Evolutionary conservation across 2,329 filamentous ascomycete species (phyloP).

Genomic region (Ophiostoma sp.): DNA sequence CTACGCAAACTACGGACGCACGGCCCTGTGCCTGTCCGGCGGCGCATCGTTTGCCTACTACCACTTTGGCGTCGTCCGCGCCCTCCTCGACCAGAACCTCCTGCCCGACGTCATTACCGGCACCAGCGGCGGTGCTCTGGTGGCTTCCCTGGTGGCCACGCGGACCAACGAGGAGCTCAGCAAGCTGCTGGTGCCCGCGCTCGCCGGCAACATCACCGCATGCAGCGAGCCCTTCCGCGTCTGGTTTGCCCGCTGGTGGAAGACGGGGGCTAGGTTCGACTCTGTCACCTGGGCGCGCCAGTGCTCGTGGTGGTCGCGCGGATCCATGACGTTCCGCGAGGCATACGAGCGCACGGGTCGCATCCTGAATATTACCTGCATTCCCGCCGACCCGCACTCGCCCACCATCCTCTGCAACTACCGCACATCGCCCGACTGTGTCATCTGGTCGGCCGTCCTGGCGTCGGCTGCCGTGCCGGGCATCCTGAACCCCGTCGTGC

Average conservation of each 20-base stretch:
- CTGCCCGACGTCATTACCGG: conserved; percentile 93
- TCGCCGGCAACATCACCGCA: conserved; percentile 79
- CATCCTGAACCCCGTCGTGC: conserved; percentile 88
- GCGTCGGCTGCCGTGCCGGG: conserved; percentile 94
- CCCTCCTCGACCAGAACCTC: conserved; percentile 76
- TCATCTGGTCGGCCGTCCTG: conserved; percentile 94
- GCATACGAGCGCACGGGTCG: conserved; percentile 90
- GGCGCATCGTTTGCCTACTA: conserved; percentile 96
- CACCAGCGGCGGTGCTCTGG: conserved; percentile 86
- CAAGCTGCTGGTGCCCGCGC: conserved; percentile 73
- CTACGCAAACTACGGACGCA: conserved; percentile 84
- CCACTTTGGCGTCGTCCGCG: conserved; percentile 88
- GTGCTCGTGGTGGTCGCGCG: conserved; percentile 83
- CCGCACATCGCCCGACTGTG: conserved; percentile 89
- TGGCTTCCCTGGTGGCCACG: conserved; percentile 81
- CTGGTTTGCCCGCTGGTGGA: conserved; percentile 84
- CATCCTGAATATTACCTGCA: conserved; percentile 91
- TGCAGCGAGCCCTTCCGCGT: conserved; percentile 71
- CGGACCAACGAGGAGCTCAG: conserved; percentile 89
- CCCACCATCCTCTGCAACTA: conserved; percentile 92
- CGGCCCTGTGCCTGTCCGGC: conserved; percentile 86
- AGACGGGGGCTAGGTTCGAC: conserved; percentile 89
- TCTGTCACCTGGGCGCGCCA: conserved; percentile 83
- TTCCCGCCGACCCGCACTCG: conserved; percentile 91
- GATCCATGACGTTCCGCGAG: conserved; percentile 89